Evolutionary conservation across 495 filamentous ascomycete species (phyloP), one percentile per base, ranked within the genome.

Genomic region (Hypoxylon fragiforme): DNA sequence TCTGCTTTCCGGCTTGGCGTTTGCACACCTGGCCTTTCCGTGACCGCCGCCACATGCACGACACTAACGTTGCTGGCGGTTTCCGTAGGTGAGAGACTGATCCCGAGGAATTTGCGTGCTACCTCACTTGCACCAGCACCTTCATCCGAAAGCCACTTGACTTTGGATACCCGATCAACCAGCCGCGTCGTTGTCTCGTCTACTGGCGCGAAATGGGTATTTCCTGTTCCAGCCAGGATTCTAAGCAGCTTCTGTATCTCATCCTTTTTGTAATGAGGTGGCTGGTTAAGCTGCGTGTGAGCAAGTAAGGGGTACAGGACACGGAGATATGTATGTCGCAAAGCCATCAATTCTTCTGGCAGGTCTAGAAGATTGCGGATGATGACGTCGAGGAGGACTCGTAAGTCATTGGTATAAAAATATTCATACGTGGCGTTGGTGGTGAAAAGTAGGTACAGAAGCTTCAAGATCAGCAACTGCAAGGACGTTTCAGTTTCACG

Each of bases 321-420:
- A 15, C 94, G 86, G n/a, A 98, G 79, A 63, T 98, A 98, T n/a
- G 92, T 97, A 66, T 98, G 95, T 21, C 94, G 83, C 37, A 98
- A 74, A 7, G 90, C 81, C 43, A 81, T 77, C 44, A 89, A 79
- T 57, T 92, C 89, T 50, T 87, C 85, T 0, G 92, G 92, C 3
- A 98, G 79, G 67, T 98, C 94, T 30, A 97, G 82, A 9, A 98
- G 78, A 60, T 98, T 98, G 28, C 94, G 91, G 48, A 98, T 90
- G 44, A 97, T 88, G 63, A 98, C 92, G 63, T 98, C 94, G 32
- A 97, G 81, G 11, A 98, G 81, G 9, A 98, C 94, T 34, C 89
- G 89, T 6, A 98, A 79, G 64, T 98, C 94, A 68, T 98, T 98
- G 14, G 90, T 96, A 65, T 96, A 98, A 70, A 98, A 98, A 70